phyloP scores from a whole-genome alignment of 2,329 filamentous ascomycete genomes.

The Aaosphaeria arxii region DNA sequence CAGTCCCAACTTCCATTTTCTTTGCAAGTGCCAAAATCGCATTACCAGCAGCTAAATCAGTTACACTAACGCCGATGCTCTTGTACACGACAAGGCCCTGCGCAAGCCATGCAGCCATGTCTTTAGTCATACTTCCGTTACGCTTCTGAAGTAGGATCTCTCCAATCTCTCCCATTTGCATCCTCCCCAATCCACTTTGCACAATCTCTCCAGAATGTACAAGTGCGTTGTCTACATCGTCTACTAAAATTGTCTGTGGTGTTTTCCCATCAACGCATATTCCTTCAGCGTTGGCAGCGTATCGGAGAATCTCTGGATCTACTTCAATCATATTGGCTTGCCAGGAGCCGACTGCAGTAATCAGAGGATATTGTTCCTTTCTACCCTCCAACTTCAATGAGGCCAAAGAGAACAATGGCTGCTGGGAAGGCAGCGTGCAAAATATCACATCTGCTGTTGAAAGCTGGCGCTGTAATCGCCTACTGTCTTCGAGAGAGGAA shows the following conservation, averaged over 20 bases:
- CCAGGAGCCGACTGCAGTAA: conserved; percentile 27
- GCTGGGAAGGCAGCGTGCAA: conserved; percentile 47
- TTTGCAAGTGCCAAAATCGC: conserved; percentile 13
- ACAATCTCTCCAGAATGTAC: conserved; percentile 48
- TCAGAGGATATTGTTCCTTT: conserved; percentile 12
- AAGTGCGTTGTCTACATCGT: conserved; percentile 40
- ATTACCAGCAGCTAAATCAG: conserved; percentile 46
- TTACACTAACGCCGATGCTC: conserved; percentile 50
- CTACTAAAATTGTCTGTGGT: conserved; percentile 14
- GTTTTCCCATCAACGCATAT: background rate
- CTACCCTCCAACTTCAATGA: conserved; percentile 22
- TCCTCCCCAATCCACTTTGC: conserved; percentile 33
- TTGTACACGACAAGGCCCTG: conserved; percentile 47
- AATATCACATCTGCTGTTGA: conserved; percentile 44
- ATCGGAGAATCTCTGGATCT: conserved; percentile 41
- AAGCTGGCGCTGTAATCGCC: conserved; percentile 23
- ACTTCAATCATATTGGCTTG: conserved; percentile 48
- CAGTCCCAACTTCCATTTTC: too few species aligned
- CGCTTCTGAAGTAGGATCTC: conserved; percentile 2
- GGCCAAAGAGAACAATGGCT: conserved; percentile 41
- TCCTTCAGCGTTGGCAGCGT: background rate
- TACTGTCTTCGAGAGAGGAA: background rate
- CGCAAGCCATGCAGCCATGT: conserved; percentile 11
- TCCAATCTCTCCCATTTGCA: conserved; percentile 1
- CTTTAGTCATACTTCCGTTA: too few species aligned